phyloP scores from a whole-genome alignment of 257 asterid genomes.

The Nicotiana undulata region DNA sequence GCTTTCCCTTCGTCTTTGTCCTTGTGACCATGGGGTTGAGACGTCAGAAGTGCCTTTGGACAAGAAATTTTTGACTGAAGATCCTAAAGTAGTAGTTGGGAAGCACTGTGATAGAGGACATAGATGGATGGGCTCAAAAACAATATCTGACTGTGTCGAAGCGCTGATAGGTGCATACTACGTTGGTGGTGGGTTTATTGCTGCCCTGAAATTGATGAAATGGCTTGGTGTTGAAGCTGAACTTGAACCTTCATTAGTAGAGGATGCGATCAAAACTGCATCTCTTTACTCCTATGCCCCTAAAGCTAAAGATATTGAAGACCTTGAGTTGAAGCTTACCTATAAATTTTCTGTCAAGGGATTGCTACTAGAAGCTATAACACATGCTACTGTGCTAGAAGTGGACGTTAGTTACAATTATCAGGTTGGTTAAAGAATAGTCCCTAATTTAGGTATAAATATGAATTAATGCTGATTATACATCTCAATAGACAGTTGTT shows the following conservation, averaged over 20 bases:
- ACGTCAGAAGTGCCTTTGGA: conserved; percentile 66
- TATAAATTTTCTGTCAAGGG: conserved; percentile 68
- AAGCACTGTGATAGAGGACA: conserved; percentile 84
- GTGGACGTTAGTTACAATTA: conserved; percentile 44
- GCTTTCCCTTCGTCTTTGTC: conserved; percentile 53
- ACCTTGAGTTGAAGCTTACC: conserved; percentile 59
- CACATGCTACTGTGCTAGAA: conserved; percentile 49
- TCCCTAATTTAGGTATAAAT: neutral
- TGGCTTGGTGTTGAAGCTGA: conserved; percentile 76
- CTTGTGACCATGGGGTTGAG: conserved; percentile 63
- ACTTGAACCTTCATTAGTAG: conserved; percentile 48
- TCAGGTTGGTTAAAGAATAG: conserved; percentile 35
- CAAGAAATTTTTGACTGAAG: conserved; percentile 42
- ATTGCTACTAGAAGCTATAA: conserved; percentile 80
- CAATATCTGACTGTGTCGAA: conserved; percentile 86
- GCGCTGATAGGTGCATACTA: conserved; percentile 95
- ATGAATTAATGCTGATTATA: neutral
- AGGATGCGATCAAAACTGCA: conserved; percentile 49
- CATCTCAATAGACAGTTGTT: neutral
- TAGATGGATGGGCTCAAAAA: conserved; percentile 86
- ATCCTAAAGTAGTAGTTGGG: conserved; percentile 48
- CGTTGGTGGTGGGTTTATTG: conserved; percentile 70
- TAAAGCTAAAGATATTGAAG: conserved; percentile 34
- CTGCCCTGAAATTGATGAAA: conserved; percentile 66
- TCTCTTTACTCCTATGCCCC: conserved; percentile 58